A percentile compares a stretch with the other conserved stretches of the same genome.
Conservation (phyloP, 2,329 filamentous ascomycete species). For the Fusarium sp. region DNA sequence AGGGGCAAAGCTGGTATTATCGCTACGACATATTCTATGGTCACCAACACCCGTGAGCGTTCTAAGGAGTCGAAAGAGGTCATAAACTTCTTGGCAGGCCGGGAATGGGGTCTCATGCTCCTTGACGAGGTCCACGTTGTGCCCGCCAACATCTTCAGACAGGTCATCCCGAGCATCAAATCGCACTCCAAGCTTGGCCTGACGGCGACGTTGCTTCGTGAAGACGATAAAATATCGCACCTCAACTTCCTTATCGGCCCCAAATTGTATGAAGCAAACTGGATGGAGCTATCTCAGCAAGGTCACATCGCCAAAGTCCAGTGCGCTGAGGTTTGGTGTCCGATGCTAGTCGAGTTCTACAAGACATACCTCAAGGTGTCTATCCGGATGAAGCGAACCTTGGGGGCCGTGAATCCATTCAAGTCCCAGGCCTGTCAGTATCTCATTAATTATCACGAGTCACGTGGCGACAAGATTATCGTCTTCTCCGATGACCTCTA, state of each 20-base stretch:
- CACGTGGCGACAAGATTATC: slow-evolving; percentile 92
- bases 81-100: slow-evolving; percentile 86
- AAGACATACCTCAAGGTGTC: slow-evolving; percentile 81
- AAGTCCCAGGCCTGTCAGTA: slow-evolving; percentile 97
- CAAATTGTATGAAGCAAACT: slow-evolving; percentile 94
- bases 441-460: slow-evolving; percentile 92
- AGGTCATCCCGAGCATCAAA: slow-evolving; percentile 87
- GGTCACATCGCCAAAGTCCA: slow-evolving; percentile 94
- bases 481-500: slow-evolving; percentile 97
- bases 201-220: slow-evolving; percentile 87
- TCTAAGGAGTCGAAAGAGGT: slow-evolving; percentile 91
- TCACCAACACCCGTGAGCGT: slow-evolving; percentile 82
- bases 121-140: slow-evolving; percentile 95
- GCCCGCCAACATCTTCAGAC: slow-evolving; percentile 89
- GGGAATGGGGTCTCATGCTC: slow-evolving; percentile 94
- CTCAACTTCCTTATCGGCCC: slow-evolving; percentile 94
- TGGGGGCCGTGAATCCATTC: slow-evolving; percentile 91
- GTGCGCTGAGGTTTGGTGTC: slow-evolving; percentile 95
- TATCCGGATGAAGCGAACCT: slow-evolving; percentile 48
- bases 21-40: slow-evolving; percentile 95
- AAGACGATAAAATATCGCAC: slow-evolving; percentile 95
- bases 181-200: slow-evolving; percentile 91
- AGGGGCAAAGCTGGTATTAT: slow-evolving; percentile 88
- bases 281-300: slow-evolving; percentile 94
- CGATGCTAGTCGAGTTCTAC: slow-evolving; percentile 96